Conservation (phyloP, 345 rosid species). For the Ceriops zippeliana region DNA sequence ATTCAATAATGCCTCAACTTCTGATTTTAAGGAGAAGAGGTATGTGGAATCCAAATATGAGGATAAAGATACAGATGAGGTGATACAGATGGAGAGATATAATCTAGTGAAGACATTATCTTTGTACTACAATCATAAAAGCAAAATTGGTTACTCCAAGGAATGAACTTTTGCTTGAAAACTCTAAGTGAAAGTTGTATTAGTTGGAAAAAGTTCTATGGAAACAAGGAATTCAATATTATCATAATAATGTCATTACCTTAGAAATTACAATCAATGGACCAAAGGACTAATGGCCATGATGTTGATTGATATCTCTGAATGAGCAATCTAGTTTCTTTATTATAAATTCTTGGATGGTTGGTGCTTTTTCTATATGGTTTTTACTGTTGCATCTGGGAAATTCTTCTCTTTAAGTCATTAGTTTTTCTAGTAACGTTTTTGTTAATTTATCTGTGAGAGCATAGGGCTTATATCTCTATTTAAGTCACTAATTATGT, state of each 20-base stretch:
- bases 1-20: slow-evolving; percentile 9
- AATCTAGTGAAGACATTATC: too few species aligned
- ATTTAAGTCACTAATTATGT: too few species aligned
- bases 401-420: not conserved
- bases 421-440: too few species aligned
- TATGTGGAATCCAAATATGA: too few species aligned
- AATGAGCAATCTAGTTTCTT: not conserved
- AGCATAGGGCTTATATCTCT: too few species aligned
- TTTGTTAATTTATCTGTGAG: too few species aligned
- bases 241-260: not conserved
- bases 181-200: not conserved
- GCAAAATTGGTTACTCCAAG: not conserved
- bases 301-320: slow-evolving; percentile 1
- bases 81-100: too few species aligned
- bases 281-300: not conserved
- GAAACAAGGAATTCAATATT: not conserved
- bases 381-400: not conserved
- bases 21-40: not conserved
- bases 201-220: not conserved
- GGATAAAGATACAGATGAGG: too few species aligned
- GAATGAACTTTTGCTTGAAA: not conserved
- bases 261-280: not conserved
- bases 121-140: not conserved
- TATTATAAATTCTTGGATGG: not conserved
- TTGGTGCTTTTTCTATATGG: not conserved